Base-by-base conservation (phyloP, 352 stramenopile species). In the Globisporangium perplexum region DNA sequence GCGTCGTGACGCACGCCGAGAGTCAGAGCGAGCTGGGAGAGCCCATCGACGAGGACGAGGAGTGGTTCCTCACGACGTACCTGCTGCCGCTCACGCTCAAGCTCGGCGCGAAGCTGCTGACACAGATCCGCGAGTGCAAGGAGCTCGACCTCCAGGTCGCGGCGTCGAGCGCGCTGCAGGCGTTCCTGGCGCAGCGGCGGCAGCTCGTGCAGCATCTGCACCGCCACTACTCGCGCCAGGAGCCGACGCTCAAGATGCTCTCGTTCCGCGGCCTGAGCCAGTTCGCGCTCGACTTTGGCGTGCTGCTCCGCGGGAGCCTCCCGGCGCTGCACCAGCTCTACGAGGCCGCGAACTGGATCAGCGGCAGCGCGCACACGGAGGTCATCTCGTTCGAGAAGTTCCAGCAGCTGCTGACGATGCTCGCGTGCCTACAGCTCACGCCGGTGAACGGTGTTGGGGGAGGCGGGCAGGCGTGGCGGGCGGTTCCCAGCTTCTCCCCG, bases 381-480 rank as follows among this genome's bases (percentile, higher is more conserved):
- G 63, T 87, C 46, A 73, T 87, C 45, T 85, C 76, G 23, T 85
- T 83, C 24, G 73, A 87, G 50, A 87, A 87, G 55, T 85, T 87
- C 55, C 68, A 81, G 48, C 55, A 79, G 42, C 24, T 81, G 2
- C 53, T 84, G 12, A 62, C 65, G 18, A 65, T 75, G 33, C 30
- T 84, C 10, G 68, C 73, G 10, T 53, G 55, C 12, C 42, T 72
- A 4, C 61, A 60, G 23, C 41, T 76, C 24, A 56, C 64, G n/a
- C 26, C 57, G n/a, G 43, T n/a, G 31, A 36, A 36, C 31, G 12
- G 8, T 12, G 7, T 8, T 14, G 22, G 43, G 20, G 30, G 23
- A 10, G 22, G 24, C 22, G 49, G 24, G 3, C 33, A 55, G n/a
- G 14, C 35, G 22, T 55, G 38, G 33, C 49, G 49, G 0, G 49